Evolutionary conservation across 108 stramenopile species (phyloP), one percentile per base, ranked within the genome.

Genomic region (Licmophora abbreviata): DNA sequence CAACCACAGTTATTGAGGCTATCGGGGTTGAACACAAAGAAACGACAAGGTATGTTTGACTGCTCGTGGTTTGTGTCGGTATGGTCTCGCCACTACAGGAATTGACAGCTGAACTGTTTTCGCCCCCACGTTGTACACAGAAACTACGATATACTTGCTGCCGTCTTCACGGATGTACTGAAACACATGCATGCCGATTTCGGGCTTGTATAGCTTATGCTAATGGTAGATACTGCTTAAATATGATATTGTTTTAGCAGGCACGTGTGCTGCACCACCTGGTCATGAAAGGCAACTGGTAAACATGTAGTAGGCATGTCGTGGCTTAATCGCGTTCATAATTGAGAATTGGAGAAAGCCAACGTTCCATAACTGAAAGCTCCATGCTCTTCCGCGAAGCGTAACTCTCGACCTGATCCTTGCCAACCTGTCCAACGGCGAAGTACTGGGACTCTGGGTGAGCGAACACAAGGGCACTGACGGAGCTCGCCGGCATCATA

Each of bases 401-500:
- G 58, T 99, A 99, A 54, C 83, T 86, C 41, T 85, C 77, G 11
- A 99, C 95, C 74, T 99, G 99, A 58, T 99, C 99, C 73, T 97
- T 97, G n/a, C 88, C 90, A 9, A 99, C 73, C 59, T 96, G 94
- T 18, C 99, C 99, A 27, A 99, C 97, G 29, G 99, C 97, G 63
- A 99, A 99, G 77, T 99, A 99, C 51, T 85, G 54, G 1, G 94
- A 85, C 29, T 97, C 57, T 0, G 91, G 87, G 61, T 99, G 96
- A 12, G 96, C 95, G 64, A 99, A 99, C 6, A 99, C 96, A 17
- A 99, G 66, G 2, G 97, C 97, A 11, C 90, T 92, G 12, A 99
- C 99, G 10, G 97, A 95, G 8, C 94, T 79, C 1, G 99, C 97
- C 12, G 99, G 99, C 67, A 96, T 92, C 99, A 99, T 99, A 52